These are phyloP conservation scores for Neurospora sp. DNA, from an alignment of 2,329 filamentous ascomycete genomes.

Conservation along the genomic window DNA sequence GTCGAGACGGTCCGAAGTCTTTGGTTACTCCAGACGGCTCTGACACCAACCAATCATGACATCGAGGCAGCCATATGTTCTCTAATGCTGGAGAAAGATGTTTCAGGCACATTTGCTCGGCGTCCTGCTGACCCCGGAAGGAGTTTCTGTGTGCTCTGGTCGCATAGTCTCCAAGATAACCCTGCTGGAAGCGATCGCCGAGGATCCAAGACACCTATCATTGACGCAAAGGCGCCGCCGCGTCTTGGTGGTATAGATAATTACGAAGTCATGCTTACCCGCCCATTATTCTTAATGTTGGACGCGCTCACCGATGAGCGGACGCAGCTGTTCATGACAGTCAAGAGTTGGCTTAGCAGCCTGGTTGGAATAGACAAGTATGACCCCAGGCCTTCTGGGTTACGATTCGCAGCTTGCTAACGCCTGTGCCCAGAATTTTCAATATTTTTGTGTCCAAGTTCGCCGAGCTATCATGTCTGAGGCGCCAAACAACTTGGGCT, in stretches of 20 bases:
- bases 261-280: conserved; percentile 65
- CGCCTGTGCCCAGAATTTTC: conserved; percentile 41
- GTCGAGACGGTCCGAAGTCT: conserved; percentile 82
- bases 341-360: conserved; percentile 70
- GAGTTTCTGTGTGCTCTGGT: conserved; percentile 70
- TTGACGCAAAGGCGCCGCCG: conserved; percentile 25
- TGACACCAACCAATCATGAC: conserved; percentile 58
- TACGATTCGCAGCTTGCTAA: conserved; percentile 3
- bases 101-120: conserved; percentile 35
- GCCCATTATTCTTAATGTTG: conserved; percentile 72
- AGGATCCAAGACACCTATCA: conserved; percentile 34
- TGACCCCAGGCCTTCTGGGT: conserved; percentile 13
- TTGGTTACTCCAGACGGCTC: conserved; percentile 71
- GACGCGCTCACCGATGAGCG: conserved; percentile 67
- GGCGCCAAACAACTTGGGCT: conserved; percentile 18
- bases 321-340: conserved; percentile 65
- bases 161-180: conserved; percentile 61
- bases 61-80: conserved; percentile 71
- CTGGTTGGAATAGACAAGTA: conserved; percentile 55
- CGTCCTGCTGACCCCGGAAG: conserved; percentile 52
- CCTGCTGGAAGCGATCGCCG: conserved; percentile 37
- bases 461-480: conserved; percentile 43
- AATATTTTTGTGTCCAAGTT: conserved; percentile 51
- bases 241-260: conserved; percentile 48
- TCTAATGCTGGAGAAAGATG: conserved; percentile 51